These are phyloP conservation scores for Leccinum fibrillosum DNA, from an alignment of 768 basidiomycete genomes.

Conservation along the genomic window DNA sequence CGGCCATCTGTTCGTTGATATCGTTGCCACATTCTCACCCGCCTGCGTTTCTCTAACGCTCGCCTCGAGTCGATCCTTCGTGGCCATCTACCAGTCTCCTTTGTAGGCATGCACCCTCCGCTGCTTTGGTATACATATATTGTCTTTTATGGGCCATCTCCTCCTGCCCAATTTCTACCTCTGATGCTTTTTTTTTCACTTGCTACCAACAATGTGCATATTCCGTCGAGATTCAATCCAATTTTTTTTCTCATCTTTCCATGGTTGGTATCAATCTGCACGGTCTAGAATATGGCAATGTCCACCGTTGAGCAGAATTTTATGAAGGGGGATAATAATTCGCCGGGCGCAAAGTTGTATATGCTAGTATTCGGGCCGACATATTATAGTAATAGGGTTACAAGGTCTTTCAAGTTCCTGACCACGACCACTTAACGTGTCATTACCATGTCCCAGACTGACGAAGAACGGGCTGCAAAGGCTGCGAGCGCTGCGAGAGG, in stretches of 20 bases:
- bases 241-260: slow-evolving; percentile 16
- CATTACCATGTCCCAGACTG: slow-evolving; percentile 40
- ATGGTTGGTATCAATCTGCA: background rate
- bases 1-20: slow-evolving; percentile 43
- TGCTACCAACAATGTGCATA: slow-evolving; percentile 47
- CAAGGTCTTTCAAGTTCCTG: slow-evolving; percentile 1
- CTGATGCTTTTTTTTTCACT: slow-evolving; percentile 34
- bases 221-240: slow-evolving; percentile 36
- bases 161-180: slow-evolving; percentile 33
- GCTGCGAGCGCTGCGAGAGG: slow-evolving; percentile 84
- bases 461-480: slow-evolving; percentile 75
- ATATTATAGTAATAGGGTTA: background rate
- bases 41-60: slow-evolving; percentile 45
- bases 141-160: slow-evolving; percentile 32
- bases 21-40: slow-evolving; percentile 53
- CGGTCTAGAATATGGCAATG: background rate
- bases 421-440: slow-evolving; percentile 6
- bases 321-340: slow-evolving; percentile 1
- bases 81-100: slow-evolving; percentile 37
- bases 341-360: background rate
- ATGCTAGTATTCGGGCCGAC: background rate
- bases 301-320: slow-evolving; percentile 3
- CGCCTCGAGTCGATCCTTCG: slow-evolving; percentile 66
- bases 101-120: slow-evolving; percentile 28
- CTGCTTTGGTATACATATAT: slow-evolving; percentile 37